Conservation (phyloP, 192 early-diverging fungal genomes). For the Gonapodya prolifera region DNA sequence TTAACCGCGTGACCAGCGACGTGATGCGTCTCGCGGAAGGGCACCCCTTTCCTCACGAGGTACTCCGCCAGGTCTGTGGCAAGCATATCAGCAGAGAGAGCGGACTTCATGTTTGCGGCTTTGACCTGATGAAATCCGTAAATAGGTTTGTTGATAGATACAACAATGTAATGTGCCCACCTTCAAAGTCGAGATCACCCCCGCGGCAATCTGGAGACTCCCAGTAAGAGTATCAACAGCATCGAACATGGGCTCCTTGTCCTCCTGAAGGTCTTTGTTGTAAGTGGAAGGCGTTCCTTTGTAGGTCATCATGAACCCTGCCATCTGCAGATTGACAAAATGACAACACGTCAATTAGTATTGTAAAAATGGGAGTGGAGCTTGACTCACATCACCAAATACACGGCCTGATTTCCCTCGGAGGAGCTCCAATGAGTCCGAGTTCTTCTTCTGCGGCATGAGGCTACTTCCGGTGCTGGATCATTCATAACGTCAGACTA, state of each 20-base stretch:
- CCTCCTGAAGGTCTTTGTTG: slow-evolving; percentile 99
- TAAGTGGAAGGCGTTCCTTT: slow-evolving; percentile 96
- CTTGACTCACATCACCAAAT: slow-evolving; percentile 63
- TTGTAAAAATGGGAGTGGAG: neutral
- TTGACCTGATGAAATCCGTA: slow-evolving; percentile 46
- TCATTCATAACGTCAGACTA: slow-evolving; percentile 6
- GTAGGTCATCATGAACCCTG: slow-evolving; percentile 96
- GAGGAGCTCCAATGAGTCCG: slow-evolving; percentile 87
- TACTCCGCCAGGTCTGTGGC: slow-evolving; percentile 98
- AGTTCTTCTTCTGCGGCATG: slow-evolving; percentile 99
- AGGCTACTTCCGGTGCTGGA: slow-evolving; percentile 86
- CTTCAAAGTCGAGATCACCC: slow-evolving; percentile 80
- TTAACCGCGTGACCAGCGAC: slow-evolving; percentile 90
- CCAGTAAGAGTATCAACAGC: slow-evolving; percentile 78
- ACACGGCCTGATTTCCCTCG: slow-evolving; percentile 94
- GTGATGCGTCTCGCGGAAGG: slow-evolving; percentile 98
- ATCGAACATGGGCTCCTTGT: slow-evolving; percentile 98
- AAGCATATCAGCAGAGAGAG: slow-evolving; percentile 84
- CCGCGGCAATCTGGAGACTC: slow-evolving; percentile 83
- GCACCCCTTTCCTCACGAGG: slow-evolving; percentile 92
- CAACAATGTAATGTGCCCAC: slow-evolving; percentile 17
- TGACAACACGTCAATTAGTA: neutral
- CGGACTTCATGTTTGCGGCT: slow-evolving; percentile 66
- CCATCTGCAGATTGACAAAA: slow-evolving; percentile 42
- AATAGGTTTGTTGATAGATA: slow-evolving; percentile 8